Evolutionary conservation across 805 yeast species (phyloP), one percentile per base, ranked within the genome.

Genomic region (Kuraishia capsulata): DNA sequence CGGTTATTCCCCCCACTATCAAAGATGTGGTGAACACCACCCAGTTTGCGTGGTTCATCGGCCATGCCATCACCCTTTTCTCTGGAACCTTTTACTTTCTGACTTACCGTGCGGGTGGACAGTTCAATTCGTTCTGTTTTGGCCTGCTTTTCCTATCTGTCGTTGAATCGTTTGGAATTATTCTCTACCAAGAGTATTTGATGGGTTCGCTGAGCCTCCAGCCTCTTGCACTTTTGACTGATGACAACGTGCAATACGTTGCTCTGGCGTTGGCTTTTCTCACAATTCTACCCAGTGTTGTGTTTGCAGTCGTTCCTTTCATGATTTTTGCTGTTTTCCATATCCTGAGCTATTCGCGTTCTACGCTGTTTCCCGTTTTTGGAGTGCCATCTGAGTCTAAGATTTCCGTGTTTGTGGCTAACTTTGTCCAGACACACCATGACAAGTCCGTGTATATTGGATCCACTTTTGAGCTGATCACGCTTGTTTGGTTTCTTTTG

Each of bases 261-360:
- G 56, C 67, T 31, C 60, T 78, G 42, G 78, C 78, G 36, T 46
- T 71, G 43, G 65, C 65, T 32, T 75, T 78, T 77, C 60, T 71
- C 51, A 44, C 73, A 4, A 54, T 78, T 41, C 71, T 87, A 47
- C 77, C 81, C 35, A 74, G 70, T 42, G 72, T 74, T 44, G 58
- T 74, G 25, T 54, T 84, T 39, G 71, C 95, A 2, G 62, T 81
- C 44, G 56, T 79, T 19, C 95, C 97, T 39, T 87, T 83, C 53
- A 65, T 76, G 34, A 64, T 84, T 40, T 89, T 82, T 58, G 81
- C 96, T 5, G 54, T 78, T 16, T 88, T 90, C 75, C 97, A 89
- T 56, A 78, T 76, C 9, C 64, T 88, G 51, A 78, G 81, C 16
- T 90, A 85, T 63, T 46, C 72, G 39, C 76, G 81, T 48, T 68